Conservation (phyloP, 176 grass and related monocot genomes). For the Avena atlantica region DNA sequence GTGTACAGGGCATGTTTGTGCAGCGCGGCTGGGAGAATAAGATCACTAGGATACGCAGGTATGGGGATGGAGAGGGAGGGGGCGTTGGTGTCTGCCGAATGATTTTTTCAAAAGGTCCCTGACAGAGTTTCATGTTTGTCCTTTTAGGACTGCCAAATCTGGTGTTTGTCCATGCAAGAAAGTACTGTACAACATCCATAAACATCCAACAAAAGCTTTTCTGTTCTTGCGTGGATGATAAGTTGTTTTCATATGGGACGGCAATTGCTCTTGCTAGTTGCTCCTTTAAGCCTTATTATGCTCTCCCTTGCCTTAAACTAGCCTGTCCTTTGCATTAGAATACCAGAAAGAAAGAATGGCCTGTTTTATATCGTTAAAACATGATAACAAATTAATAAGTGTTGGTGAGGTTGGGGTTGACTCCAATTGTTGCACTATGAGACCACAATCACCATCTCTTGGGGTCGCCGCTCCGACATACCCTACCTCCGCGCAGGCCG, state of each 20-base stretch:
- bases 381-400: not conserved
- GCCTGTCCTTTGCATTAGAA: not conserved
- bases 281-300: not conserved
- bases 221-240: not conserved
- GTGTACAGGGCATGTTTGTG: constrained; percentile 23
- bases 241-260: not conserved
- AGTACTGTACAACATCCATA: not conserved
- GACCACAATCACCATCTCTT: not conserved
- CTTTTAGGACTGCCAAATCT: not conserved
- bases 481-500: too few species aligned
- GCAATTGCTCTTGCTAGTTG: not conserved
- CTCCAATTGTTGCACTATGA: too few species aligned
- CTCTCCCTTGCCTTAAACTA: not conserved
- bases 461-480: not conserved
- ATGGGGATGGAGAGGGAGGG: constrained; percentile 37
- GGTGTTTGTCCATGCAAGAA: not conserved
- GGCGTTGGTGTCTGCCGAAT: not conserved
- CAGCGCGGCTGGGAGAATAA: constrained; percentile 32
- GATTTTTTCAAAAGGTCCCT: constrained; percentile 10
- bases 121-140: constrained; percentile 42
- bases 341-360: not conserved
- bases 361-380: not conserved
- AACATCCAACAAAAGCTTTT: not conserved
- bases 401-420: not conserved
- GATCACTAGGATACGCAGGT: constrained; percentile 5